Evolutionary conservation across 1,284 basidiomycete genomes (phyloP).

Genomic region (Ganoderma leucocontextum): DNA sequence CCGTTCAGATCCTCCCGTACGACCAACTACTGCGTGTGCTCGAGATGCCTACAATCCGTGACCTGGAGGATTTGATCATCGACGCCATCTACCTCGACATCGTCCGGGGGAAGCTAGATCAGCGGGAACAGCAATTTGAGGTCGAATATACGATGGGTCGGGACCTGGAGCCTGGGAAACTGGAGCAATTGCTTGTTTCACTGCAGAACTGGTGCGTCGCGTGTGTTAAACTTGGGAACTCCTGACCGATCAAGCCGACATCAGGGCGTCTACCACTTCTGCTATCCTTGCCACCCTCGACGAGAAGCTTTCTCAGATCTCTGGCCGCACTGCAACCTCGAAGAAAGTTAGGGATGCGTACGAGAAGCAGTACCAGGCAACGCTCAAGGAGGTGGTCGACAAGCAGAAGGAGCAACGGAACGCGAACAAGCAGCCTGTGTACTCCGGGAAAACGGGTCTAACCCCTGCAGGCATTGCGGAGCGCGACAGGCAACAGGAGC

Average conservation of each 20-base stretch:
- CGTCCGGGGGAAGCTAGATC: constrained; percentile 90
- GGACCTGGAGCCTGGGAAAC: constrained; percentile 77
- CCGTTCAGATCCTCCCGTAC: constrained; percentile 77
- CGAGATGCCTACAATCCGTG: constrained; percentile 78
- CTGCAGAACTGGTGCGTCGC: constrained; percentile 75
- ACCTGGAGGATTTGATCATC: constrained; percentile 95
- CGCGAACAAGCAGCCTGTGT: constrained; percentile 31
- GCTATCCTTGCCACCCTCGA: constrained; percentile 64
- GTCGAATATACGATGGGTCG: constrained; percentile 92
- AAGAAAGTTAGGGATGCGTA: constrained; percentile 49
- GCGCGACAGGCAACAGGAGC: constrained; percentile 28
- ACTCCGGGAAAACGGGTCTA: constrained; percentile 32
- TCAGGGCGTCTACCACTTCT: constrained; percentile 80
- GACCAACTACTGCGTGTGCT: constrained; percentile 69
- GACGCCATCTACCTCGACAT: constrained; percentile 93
- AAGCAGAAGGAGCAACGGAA: constrained; percentile 51
- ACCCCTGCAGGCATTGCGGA: constrained; percentile 38
- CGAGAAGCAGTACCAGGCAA: constrained; percentile 56
- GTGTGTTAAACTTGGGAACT: not conserved
- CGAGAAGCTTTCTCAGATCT: constrained; percentile 57
- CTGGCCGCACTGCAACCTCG: constrained; percentile 46
- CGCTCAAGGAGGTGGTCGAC: constrained; percentile 62
- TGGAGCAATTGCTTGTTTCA: constrained; percentile 66
- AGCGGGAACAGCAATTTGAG: constrained; percentile 86
- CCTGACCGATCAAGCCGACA: not conserved